Percentiles rank a stretch among this genome's conserved stretches.
phyloP scores from a whole-genome alignment of 768 basidiomycete species.

The Tubosaeta sp. region DNA sequence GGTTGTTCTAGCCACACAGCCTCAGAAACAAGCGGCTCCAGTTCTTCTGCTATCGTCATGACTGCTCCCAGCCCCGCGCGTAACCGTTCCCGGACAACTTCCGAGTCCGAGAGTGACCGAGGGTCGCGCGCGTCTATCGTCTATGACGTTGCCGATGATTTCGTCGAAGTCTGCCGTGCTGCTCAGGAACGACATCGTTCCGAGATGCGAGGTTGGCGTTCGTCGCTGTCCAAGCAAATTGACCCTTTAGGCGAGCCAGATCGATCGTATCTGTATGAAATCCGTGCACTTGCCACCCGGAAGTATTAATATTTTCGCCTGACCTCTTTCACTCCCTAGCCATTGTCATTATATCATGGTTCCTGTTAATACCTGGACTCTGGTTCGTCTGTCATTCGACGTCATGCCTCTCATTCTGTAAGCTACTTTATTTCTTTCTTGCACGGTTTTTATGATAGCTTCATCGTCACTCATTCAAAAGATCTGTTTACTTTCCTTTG shows the following conservation, averaged over 20 bases:
- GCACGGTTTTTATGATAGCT: conserved; percentile 27
- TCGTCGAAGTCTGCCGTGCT: conserved; percentile 63
- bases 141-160: conserved; percentile 70
- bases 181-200: conserved; percentile 80
- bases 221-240: conserved; percentile 20
- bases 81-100: conserved; percentile 60
- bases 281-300: conserved; percentile 81
- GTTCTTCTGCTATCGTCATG: conserved; percentile 25
- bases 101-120: conserved; percentile 69
- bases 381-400: conserved; percentile 14
- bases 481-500: conserved; percentile 11
- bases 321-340: conserved; percentile 1
- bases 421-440: conserved; percentile 23
- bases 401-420: conserved; percentile 26
- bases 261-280: conserved; percentile 70
- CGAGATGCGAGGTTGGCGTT: conserved; percentile 82
- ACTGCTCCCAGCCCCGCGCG: conserved; percentile 58
- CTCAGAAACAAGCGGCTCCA: conserved; percentile 25
- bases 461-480: conserved; percentile 20
- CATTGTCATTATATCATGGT: conserved; percentile 3
- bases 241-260: conserved; percentile 40
- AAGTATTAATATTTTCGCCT: conserved; percentile 51
- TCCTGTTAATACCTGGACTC: conserved; percentile 22
- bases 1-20: conserved; percentile 24
- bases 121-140: conserved; percentile 78